Evolutionary conservation across 345 rosid genomes (phyloP), one percentile per base, ranked within the genome.

Genomic region (Melastoma malabathricum): DNA sequence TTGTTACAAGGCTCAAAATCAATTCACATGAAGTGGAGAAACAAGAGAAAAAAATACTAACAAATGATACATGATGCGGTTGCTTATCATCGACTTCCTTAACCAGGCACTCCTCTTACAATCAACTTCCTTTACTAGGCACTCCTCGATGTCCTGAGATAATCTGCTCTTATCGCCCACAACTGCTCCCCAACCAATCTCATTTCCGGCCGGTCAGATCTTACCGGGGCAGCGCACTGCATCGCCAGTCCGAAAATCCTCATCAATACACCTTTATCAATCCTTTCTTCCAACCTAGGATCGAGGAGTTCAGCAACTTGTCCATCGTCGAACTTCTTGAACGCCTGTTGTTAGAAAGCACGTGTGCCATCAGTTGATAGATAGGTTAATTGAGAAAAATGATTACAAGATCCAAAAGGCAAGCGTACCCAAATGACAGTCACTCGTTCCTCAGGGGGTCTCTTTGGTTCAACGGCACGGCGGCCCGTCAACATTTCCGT

Each of bases 101-200:
- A n/a, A 25, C 47, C 63, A 56, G 31, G 63, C 60, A 48, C 43
- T 56, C 64, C 29, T 71, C 44, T 15, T 15, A 19, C 25, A 15
- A 29, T n/a, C 54, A 1, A 39, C 53, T 50, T 51, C 6, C 2
- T 18, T 44, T 17, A 25, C 47, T 64, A 56, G 31, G 63, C 60
- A 48, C 43, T 56, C 64, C 29, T 71, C 44, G n/a, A 50, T 67
- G 71, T 68, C 73, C 60, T 84, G 43, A 81, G 59, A 60, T 77
- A 79, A 59, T 76, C 87, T 17, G 95, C 83, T 46, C 98, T 84
- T 68, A 92, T 84, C 19, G 68, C 80, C 98, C 98, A 92, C 59
- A 92, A 61, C 63, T 82, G 79, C 73, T 87, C 88, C 52, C 72
- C 88, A 43, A 81, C 98, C 20, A 64, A 44, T 66, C 76, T 75